A percentile compares a stretch with the other conserved stretches of the same genome.
These are phyloP conservation scores for Aspergillaceae sp. DNA, from an alignment of 2,329 filamentous ascomycete species.

Conservation along the genomic window DNA sequence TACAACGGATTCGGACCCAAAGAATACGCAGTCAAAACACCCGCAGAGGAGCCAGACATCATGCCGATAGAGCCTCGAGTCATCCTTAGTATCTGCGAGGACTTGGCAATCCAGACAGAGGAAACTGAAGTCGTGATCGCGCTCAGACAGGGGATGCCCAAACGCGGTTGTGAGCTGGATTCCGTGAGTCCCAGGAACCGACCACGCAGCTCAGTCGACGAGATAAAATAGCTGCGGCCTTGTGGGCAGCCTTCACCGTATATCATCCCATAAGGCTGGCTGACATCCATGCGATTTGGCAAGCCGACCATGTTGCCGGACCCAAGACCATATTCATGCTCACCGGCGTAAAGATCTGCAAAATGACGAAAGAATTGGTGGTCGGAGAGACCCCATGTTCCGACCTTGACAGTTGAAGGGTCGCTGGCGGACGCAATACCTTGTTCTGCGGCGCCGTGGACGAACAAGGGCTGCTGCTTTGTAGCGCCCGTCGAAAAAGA, in stretches of 20 bases:
- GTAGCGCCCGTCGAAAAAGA: conserved; percentile 58
- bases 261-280: conserved; percentile 72
- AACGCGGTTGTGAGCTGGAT: conserved; percentile 52
- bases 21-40: conserved; percentile 73
- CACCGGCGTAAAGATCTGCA: conserved; percentile 63
- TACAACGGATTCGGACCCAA: conserved; percentile 55
- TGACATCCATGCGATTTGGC: conserved; percentile 85
- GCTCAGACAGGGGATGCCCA: conserved; percentile 69
- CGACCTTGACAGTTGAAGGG: conserved; percentile 62
- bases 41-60: conserved; percentile 72
- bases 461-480: conserved; percentile 67
- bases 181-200: conserved; percentile 60
- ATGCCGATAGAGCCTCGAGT: conserved; percentile 76
- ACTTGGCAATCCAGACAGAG: conserved; percentile 85
- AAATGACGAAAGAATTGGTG: conserved; percentile 68
- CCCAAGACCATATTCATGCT: conserved; percentile 68
- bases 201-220: conserved; percentile 64
- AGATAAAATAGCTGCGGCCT: conserved; percentile 70
- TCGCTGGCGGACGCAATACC: conserved; percentile 75
- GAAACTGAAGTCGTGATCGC: conserved; percentile 62
- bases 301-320: conserved; percentile 65
- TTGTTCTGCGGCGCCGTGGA: conserved; percentile 74
- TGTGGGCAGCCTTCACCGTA: conserved; percentile 81
- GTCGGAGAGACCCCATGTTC: conserved; percentile 74
- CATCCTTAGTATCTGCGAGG: conserved; percentile 57